Evolutionary conservation across 1,139 yeast genomes (phyloP).

Genomic region (Debaryomycetaceae sp.): DNA sequence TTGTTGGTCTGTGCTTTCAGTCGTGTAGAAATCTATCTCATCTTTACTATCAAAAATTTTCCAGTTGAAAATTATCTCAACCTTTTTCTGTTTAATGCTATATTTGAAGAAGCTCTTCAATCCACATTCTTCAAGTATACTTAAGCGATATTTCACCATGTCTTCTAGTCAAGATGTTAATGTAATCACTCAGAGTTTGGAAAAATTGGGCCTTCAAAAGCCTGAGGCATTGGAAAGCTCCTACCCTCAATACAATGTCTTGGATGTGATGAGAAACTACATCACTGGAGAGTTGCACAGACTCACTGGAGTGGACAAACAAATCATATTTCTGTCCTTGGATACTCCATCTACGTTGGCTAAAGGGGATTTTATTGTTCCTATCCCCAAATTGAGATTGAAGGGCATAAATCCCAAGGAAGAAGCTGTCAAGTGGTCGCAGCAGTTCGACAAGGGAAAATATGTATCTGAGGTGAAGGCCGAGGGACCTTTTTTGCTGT

Average conservation of each 20-base stretch:
- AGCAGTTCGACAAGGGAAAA: slow-evolving; percentile 61
- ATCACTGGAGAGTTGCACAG: slow-evolving; percentile 74
- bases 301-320: slow-evolving; percentile 68
- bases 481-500: slow-evolving; percentile 90
- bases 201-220: slow-evolving; percentile 33
- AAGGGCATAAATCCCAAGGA: slow-evolving; percentile 85
- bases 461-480: slow-evolving; percentile 70
- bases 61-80: background rate
- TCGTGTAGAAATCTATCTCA: slow-evolving; percentile 1
- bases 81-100: slow-evolving; percentile 7
- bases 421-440: slow-evolving; percentile 82
- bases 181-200: slow-evolving; percentile 34
- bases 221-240: slow-evolving; percentile 38
- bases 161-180: slow-evolving; percentile 14
- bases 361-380: slow-evolving; percentile 90
- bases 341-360: slow-evolving; percentile 86
- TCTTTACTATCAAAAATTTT: slow-evolving; percentile 1
- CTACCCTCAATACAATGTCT: slow-evolving; percentile 68
- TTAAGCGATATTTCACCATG: slow-evolving; percentile 4
- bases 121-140: slow-evolving; percentile 6
- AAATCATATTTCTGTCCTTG: slow-evolving; percentile 75
- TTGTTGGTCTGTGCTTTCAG: background rate
- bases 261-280: slow-evolving; percentile 84
- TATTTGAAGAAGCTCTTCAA: slow-evolving; percentile 13
- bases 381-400: slow-evolving; percentile 88